These are phyloP conservation scores for Turnera subulata DNA, from an alignment of 345 rosid species.

Conservation along the genomic window DNA sequence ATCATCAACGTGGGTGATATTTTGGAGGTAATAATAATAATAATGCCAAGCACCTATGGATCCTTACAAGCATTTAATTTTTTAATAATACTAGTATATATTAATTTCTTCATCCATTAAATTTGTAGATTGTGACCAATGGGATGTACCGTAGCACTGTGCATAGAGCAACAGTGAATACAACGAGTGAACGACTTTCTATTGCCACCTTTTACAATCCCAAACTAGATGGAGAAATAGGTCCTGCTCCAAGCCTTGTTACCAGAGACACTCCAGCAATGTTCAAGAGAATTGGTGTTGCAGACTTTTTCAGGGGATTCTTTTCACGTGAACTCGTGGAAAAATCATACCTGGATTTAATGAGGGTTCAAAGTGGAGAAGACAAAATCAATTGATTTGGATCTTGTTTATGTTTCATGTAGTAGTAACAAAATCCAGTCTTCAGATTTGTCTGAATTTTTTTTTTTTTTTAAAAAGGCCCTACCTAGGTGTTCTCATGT, in stretches of 20 bases:
- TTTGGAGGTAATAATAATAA: slow-evolving; percentile 14
- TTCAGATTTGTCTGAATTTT: too few relatives aligned
- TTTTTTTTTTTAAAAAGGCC: too few relatives aligned
- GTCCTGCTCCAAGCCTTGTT: slow-evolving; percentile 43
- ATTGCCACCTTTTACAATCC: slow-evolving; percentile 39
- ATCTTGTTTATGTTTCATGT: too few relatives aligned
- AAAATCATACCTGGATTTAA: slow-evolving; percentile 36
- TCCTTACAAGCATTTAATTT: background rate
- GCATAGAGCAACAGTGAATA: slow-evolving; percentile 42
- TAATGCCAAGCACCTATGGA: background rate
- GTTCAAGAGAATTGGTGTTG: slow-evolving; percentile 27
- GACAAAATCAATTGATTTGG: background rate
- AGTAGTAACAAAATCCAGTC: too few relatives aligned
- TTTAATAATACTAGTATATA: background rate
- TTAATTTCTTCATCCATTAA: background rate
- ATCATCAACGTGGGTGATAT: slow-evolving; percentile 21
- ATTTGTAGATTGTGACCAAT: slow-evolving; percentile 37
- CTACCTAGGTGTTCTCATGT: too few relatives aligned
- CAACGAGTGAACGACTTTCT: slow-evolving; percentile 39
- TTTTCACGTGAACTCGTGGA: slow-evolving; percentile 37
- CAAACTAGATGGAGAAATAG: slow-evolving; percentile 24
- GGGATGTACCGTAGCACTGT: slow-evolving; percentile 44
- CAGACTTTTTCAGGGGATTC: slow-evolving; percentile 37
- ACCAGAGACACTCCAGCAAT: slow-evolving; percentile 20
- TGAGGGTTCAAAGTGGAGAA: slow-evolving; percentile 13